A percentile compares a stretch with the other conserved stretches of the same genome.
Conservation (phyloP, 768 basidiomycete genomes). For the Hericium alpestre region DNA sequence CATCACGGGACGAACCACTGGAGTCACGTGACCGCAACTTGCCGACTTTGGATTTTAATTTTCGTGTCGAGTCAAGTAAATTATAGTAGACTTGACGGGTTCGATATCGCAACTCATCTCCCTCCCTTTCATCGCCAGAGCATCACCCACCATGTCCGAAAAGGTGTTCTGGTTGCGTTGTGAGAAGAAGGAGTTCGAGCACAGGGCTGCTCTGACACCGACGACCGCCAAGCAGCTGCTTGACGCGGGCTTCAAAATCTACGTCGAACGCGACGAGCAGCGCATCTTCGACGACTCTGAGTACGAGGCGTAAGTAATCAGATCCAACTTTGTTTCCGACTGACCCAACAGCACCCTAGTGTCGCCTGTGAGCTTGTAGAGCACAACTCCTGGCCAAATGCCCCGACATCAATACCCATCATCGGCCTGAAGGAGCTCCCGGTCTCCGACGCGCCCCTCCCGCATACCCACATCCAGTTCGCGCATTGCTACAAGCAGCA, state of each 20-base stretch:
- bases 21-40: not conserved
- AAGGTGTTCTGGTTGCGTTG: conserved; percentile 84
- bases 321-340: not conserved
- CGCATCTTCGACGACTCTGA: conserved; percentile 90
- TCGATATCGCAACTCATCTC: not conserved
- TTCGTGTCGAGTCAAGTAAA: not conserved
- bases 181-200: conserved; percentile 93
- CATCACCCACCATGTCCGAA: conserved; percentile 31
- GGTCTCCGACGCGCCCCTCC: conserved; percentile 67
- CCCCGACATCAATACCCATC: conserved; percentile 66
- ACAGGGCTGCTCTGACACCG: conserved; percentile 86
- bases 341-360: conserved; percentile 29
- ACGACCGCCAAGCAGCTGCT: conserved; percentile 82
- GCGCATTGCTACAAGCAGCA: conserved; percentile 97
- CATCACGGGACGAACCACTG: not conserved
- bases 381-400: conserved; percentile 82
- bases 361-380: conserved; percentile 83
- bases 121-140: not conserved
- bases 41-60: not conserved
- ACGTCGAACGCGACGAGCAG: conserved; percentile 87
- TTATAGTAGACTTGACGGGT: not conserved
- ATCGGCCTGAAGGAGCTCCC: conserved; percentile 96
- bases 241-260: conserved; percentile 81
- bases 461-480: conserved; percentile 95
- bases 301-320: conserved; percentile 71